Conservation (phyloP, 2,329 filamentous ascomycete species). For the Fusarium sacchari region DNA sequence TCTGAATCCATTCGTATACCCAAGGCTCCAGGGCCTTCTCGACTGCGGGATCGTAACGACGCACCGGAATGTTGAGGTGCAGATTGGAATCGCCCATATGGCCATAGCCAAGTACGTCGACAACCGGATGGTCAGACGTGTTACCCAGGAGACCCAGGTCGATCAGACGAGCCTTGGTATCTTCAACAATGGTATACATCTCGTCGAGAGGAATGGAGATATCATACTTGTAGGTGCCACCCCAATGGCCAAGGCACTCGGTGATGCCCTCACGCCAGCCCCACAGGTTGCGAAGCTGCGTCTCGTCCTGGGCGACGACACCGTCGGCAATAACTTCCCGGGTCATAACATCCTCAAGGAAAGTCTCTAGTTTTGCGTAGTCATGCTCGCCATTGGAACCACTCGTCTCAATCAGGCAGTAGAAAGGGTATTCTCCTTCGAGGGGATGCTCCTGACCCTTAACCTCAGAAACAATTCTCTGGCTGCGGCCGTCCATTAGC, state of each 20-base stretch:
- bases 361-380: constrained; percentile 86
- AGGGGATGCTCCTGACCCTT: constrained; percentile 83
- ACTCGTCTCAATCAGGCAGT: constrained; percentile 95
- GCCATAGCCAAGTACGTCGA: constrained; percentile 93
- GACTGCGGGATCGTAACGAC: constrained; percentile 85
- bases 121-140: constrained; percentile 78
- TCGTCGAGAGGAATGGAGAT: constrained; percentile 90
- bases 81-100: constrained; percentile 98
- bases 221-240: constrained; percentile 98
- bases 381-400: constrained; percentile 96
- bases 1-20: constrained; percentile 96
- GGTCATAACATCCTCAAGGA: constrained; percentile 91
- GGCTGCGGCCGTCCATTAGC: constrained; percentile 89
- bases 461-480: constrained; percentile 78
- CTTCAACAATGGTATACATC: constrained; percentile 89
- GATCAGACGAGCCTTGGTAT: constrained; percentile 77
- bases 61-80: constrained; percentile 88
- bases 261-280: constrained; percentile 92
- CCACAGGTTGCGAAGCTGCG: constrained; percentile 88
- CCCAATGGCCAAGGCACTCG: constrained; percentile 88
- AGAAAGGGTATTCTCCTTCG: constrained; percentile 88
- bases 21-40: constrained; percentile 92
- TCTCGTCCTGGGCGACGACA: constrained; percentile 92
- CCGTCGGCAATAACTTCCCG: constrained; percentile 89
- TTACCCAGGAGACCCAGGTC: constrained; percentile 82